A percentile compares a stretch with the other conserved stretches of the same genome.
phyloP scores from a whole-genome alignment of 306 rosid genomes.

The Prunus kanzakura region DNA sequence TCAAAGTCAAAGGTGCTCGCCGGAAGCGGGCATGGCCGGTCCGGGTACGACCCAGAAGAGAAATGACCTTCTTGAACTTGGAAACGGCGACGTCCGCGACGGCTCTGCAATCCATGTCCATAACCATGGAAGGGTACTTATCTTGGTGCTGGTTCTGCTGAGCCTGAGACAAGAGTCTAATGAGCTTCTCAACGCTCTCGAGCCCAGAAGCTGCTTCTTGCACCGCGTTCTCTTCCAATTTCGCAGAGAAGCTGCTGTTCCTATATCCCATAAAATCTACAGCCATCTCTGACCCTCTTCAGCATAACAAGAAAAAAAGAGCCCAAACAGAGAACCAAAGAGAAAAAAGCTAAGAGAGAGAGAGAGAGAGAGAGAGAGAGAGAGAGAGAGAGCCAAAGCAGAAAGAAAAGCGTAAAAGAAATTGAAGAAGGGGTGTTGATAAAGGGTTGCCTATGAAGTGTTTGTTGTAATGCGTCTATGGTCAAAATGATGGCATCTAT shows the following conservation, averaged over 20 bases:
- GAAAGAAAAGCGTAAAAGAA: constrained; percentile 2
- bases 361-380: neutral
- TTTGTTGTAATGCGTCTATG: constrained; percentile 2
- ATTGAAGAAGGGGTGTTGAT: constrained; percentile 23
- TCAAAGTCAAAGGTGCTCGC: constrained; percentile 51
- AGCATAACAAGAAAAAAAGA: neutral
- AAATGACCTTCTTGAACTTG: constrained; percentile 75
- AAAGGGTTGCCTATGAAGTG: constrained; percentile 7
- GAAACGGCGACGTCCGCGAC: constrained; percentile 78
- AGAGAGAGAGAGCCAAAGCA: neutral
- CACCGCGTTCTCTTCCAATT: constrained; percentile 55
- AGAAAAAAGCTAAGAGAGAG: neutral
- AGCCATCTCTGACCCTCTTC: constrained; percentile 45
- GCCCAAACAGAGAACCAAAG: neutral
- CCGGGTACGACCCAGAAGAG: constrained; percentile 73
- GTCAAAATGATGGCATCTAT: constrained; percentile 51
- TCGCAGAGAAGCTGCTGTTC: constrained; percentile 31
- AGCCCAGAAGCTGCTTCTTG: constrained; percentile 80
- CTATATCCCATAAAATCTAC: constrained; percentile 57
- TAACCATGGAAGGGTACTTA: constrained; percentile 28
- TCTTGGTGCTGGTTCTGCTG: constrained; percentile 31
- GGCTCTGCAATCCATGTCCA: constrained; percentile 58
- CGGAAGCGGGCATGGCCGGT: constrained; percentile 91
- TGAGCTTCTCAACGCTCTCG: constrained; percentile 63
- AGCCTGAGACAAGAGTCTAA: constrained; percentile 32